Conservation (phyloP, 306 rosid species). For the Cotoneaster glaucophyllus region DNA sequence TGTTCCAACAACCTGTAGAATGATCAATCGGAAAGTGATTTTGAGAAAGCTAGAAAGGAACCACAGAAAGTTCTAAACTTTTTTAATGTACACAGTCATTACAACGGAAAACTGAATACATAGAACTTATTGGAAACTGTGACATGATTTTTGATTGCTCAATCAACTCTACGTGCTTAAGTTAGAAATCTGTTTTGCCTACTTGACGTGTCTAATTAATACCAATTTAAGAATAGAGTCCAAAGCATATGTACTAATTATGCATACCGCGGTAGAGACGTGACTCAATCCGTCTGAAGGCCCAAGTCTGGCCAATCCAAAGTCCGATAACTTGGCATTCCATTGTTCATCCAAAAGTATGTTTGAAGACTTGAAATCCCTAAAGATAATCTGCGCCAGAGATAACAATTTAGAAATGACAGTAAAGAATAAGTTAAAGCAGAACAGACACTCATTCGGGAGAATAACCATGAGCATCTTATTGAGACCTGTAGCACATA, state of each 20-base stretch:
- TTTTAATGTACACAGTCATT: background rate
- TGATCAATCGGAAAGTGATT: background rate
- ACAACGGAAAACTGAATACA: background rate
- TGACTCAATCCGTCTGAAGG: conserved; percentile 54
- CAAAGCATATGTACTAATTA: background rate
- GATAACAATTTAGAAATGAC: background rate
- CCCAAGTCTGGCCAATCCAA: conserved; percentile 53
- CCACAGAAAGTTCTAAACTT: background rate
- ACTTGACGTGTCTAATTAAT: background rate
- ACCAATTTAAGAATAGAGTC: background rate
- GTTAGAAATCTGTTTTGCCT: background rate
- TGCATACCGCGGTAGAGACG: conserved; percentile 47
- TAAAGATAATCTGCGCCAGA: conserved; percentile 42
- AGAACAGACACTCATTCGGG: background rate
- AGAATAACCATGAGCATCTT: no score
- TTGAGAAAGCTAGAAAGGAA: background rate
- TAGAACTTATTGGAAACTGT: background rate
- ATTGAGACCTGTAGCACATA: background rate
- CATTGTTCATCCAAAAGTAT: conserved; percentile 50
- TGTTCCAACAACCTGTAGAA: conserved; percentile 50
- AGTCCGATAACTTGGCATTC: conserved; percentile 54
- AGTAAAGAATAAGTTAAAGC: background rate
- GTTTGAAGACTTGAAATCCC: conserved; percentile 61
- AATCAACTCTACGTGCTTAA: background rate
- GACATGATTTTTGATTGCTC: background rate